Base-by-base conservation (phyloP, 1,139 yeast genomes). In the Lodderomyces elongisporus region DNA sequence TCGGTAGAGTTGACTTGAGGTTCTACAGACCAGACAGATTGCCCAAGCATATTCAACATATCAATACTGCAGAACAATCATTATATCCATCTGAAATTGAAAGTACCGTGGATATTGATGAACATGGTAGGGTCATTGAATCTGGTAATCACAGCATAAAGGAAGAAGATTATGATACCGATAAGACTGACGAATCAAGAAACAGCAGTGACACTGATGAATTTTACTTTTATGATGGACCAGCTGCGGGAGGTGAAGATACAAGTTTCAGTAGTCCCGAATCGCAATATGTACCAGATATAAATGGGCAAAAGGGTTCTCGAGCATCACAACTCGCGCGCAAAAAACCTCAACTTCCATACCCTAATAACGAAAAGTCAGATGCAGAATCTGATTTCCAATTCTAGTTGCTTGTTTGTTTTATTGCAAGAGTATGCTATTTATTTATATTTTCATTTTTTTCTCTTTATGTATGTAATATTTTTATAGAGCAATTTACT, bases 1-100 rank as follows among this genome's bases (percentile, higher is more conserved):
- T 77, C 18, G 77, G 79, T 27, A 66, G 93, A 51, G 74, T 79
- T 32, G 93, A 83, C 52, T 66, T 83, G 47, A 68, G 93, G 51
- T 83, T 83, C 60, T 83, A 83, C 66, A 77, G 85, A 54, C 91
- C 91, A 16, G 91, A 81, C 48, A 55, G 58, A 39, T 58, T 75
- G 37, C 71, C 73, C 5, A 43, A 49, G 23, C 56, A 54, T 34
- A 71, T 67, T 14, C 50, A 71, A 35, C 44, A 56, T 15, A 65
- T 67, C 29, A 58, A 66, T 31, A 67, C 74, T 3, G 72, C 72
- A 2, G 67, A 67, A 39, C 73, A 67, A 43, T 51, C 65, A 6
- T 43, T 36, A 14, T 28, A 33, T 28, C 30, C 35, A 16, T 40
- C 43, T 12, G 42, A 38, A 20, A 38, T 36, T 17, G 44, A 41